Evolutionary conservation across 2,329 filamentous ascomycete species (phyloP), one percentile per base, ranked within the genome.

Genomic region (Ophiostoma sp.): DNA sequence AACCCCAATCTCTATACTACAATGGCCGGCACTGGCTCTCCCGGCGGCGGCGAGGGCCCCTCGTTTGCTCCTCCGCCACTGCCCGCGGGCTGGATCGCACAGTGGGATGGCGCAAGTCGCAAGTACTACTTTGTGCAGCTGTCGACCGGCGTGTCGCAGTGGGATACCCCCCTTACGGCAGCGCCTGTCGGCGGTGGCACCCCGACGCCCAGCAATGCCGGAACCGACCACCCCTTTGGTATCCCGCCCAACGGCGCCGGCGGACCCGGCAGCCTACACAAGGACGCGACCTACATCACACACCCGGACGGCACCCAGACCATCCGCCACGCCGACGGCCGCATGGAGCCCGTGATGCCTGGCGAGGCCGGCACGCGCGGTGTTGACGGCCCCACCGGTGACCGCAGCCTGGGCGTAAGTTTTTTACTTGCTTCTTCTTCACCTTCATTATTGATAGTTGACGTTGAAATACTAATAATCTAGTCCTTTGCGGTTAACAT

Each of bases 71-170:
- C 88, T 73, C 88, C 88, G 67, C 80, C 82, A 66, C 83, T 90
- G 68, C 88, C 88, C 67, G 80, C 86, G 15, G 88, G 88, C 76
- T 90, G 88, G 88, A 90, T 89, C 76, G 87, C 87, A 71, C 88
- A 90, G 80, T 90, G 88, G 88, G 88, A 90, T 76, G 85, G 84
- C 73, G 77, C 82, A 70, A 87, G 83, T 78, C 85, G 82, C 77
- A 89, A 89, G 78, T 90, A 90, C 77, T 90, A 90, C 78, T 90
- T 87, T 77, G 89, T 92, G 68, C 89, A 91, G 78, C 85, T 92
- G 69, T 88, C 87, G 69, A 91, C 89, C 8, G 89, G 89, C 67
- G 83, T 86, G 52, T 90, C 89, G 73, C 89, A 91, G 79, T 92
- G 90, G 89, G 89, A 91, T n/a, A 84, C 85, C 41, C 89, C 89